These are phyloP conservation scores for Tetrapisispora iriomotensis DNA, from an alignment of 805 yeast species.

Conservation along the genomic window DNA sequence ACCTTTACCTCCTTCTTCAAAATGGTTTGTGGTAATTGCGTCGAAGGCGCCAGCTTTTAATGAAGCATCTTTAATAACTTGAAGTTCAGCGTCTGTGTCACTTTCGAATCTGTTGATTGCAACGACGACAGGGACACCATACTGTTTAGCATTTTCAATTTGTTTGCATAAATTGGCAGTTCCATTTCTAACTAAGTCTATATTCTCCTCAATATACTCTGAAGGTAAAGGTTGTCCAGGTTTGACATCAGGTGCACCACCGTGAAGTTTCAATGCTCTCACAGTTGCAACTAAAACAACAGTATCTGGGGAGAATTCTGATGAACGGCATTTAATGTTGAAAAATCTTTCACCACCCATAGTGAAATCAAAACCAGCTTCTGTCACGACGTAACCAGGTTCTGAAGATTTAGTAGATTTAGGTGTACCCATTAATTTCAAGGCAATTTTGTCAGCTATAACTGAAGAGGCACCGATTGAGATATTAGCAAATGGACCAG, in stretches of 20 bases:
- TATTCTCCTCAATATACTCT: slow-evolving; percentile 72
- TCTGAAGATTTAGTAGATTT: slow-evolving; percentile 30
- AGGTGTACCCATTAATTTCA: slow-evolving; percentile 73
- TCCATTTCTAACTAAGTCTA: slow-evolving; percentile 67
- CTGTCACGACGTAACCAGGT: slow-evolving; percentile 86
- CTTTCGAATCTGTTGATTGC: slow-evolving; percentile 84
- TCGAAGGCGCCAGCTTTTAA: slow-evolving; percentile 85
- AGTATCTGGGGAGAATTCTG: slow-evolving; percentile 79
- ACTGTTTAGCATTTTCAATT: slow-evolving; percentile 71
- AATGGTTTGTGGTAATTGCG: slow-evolving; percentile 85
- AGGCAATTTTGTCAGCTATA: slow-evolving; percentile 84
- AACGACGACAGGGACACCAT: slow-evolving; percentile 87
- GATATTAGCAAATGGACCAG: slow-evolving; percentile 96
- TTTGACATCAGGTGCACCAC: slow-evolving; percentile 94
- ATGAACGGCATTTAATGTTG: slow-evolving; percentile 89
- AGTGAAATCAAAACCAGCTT: slow-evolving; percentile 97
- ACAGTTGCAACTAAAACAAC: slow-evolving; percentile 94
- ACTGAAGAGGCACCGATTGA: slow-evolving; percentile 95
- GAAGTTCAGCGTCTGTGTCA: slow-evolving; percentile 74
- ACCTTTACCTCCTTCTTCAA: slow-evolving; percentile 94
- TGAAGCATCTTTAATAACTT: slow-evolving; percentile 69
- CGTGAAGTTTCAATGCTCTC: slow-evolving; percentile 92
- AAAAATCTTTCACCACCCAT: slow-evolving; percentile 99
- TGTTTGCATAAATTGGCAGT: slow-evolving; percentile 86
- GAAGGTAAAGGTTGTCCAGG: slow-evolving; percentile 84